phyloP scores from a whole-genome alignment of 2,329 filamentous ascomycete genomes.

The Alternaria gansuensis region DNA sequence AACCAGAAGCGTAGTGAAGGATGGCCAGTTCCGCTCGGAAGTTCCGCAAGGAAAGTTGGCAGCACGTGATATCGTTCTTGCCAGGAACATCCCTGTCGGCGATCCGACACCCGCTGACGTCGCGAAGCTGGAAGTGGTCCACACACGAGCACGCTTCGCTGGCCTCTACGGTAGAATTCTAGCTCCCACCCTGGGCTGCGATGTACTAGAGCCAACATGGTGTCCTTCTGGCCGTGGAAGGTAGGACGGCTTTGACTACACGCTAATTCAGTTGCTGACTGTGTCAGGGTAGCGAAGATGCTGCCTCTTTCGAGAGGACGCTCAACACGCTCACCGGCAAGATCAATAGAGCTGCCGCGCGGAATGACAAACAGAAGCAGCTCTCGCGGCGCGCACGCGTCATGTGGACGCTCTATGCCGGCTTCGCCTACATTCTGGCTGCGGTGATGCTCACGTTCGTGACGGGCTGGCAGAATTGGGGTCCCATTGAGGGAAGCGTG shows the following conservation, averaged over 20 bases:
- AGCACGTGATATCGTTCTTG: constrained; percentile 33
- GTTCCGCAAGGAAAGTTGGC: constrained; percentile 33
- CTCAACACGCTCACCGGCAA: constrained; percentile 83
- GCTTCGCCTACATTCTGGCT: constrained; percentile 89
- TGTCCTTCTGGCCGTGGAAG: constrained; percentile 79
- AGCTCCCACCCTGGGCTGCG: constrained; percentile 41
- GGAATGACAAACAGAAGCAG: constrained; percentile 76
- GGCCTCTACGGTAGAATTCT: constrained; percentile 31
- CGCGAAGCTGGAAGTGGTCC: constrained; percentile 21
- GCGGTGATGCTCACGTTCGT: constrained; percentile 83
- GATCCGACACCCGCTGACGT: constrained; percentile 39
- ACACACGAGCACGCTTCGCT: constrained; percentile 41
- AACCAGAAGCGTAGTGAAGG: constrained; percentile 1
- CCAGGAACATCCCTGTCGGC: constrained; percentile 31
- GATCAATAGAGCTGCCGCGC: constrained; percentile 77
- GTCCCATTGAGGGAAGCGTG: constrained; percentile 77
- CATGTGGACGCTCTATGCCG: constrained; percentile 88
- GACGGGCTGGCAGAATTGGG: constrained; percentile 82
- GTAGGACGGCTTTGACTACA: constrained; percentile 10
- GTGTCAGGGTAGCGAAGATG: constrained; percentile 76
- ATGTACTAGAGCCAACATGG: constrained; percentile 64
- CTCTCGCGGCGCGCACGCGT: constrained; percentile 80
- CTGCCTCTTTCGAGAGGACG: constrained; percentile 91
- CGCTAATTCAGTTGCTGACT: constrained; percentile 22
- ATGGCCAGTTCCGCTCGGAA: constrained; percentile 19